These are phyloP conservation scores for Henckelia pumila DNA, from an alignment of 257 asterid genomes.

Conservation along the genomic window DNA sequence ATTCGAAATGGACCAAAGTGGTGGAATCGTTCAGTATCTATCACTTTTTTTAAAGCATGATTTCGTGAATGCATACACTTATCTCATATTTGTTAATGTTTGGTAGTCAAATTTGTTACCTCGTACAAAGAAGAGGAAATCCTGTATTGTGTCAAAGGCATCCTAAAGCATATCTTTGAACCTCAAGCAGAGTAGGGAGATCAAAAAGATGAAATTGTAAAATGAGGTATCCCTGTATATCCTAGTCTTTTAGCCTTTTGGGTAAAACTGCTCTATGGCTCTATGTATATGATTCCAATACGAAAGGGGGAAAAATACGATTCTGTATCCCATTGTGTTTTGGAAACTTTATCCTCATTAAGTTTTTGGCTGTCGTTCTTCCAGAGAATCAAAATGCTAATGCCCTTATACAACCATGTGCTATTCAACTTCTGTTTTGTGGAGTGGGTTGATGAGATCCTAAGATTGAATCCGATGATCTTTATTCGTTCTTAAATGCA, in stretches of 20 bases:
- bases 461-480: no score
- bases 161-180: conserved; percentile 38
- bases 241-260: not conserved
- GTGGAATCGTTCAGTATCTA: not conserved
- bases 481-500: no score
- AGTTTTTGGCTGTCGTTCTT: not conserved
- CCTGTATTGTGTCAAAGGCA: conserved; percentile 30
- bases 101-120: conserved; percentile 38
- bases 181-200: conserved; percentile 20
- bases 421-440: no score
- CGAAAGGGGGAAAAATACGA: no score
- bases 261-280: no score
- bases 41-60: not conserved
- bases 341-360: no score
- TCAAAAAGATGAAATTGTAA: conserved; percentile 11
- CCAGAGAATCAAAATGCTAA: not conserved
- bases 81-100: not conserved
- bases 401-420: not conserved
- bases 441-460: no score
- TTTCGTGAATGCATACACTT: not conserved
- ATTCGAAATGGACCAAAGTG: not conserved
- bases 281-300: no score
- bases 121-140: conserved; percentile 44
- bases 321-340: not conserved
- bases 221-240: conserved; percentile 1